Evolutionary conservation across 2,329 filamentous ascomycete genomes (phyloP).

Genomic region (Zymoseptoria tritici): DNA sequence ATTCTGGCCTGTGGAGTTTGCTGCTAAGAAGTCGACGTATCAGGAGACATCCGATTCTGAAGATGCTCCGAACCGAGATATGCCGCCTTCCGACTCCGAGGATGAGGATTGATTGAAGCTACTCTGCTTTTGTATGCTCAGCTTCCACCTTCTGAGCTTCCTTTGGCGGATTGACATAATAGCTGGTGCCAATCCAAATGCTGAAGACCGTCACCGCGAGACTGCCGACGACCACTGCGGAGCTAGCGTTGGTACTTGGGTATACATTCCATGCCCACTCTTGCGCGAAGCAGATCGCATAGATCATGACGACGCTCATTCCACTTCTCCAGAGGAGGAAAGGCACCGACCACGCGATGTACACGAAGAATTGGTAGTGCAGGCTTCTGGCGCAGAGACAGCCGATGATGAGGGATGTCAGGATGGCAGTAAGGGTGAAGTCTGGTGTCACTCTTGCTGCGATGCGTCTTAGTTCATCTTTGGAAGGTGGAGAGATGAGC

Average conservation of each 20-base stretch:
- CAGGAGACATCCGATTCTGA: slow-evolving; percentile 63
- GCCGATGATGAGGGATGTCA: slow-evolving; percentile 70
- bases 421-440: slow-evolving; percentile 68
- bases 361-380: slow-evolving; percentile 94
- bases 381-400: slow-evolving; percentile 79
- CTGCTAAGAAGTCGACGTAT: slow-evolving; percentile 50
- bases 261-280: slow-evolving; percentile 94
- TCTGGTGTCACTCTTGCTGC: slow-evolving; percentile 56
- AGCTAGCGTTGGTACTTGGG: slow-evolving; percentile 66
- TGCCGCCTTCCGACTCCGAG: slow-evolving; percentile 29
- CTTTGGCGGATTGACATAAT: slow-evolving; percentile 1
- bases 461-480: slow-evolving; percentile 50
- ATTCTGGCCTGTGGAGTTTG: slow-evolving; percentile 58
- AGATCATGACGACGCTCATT: slow-evolving; percentile 59
- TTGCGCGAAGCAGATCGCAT: slow-evolving; percentile 65
- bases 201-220: slow-evolving; percentile 60
- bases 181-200: slow-evolving; percentile 41
- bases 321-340: slow-evolving; percentile 77
- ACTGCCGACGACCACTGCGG: slow-evolving; percentile 60
- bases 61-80: slow-evolving; percentile 31
- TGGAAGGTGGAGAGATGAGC: slow-evolving; percentile 38
- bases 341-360: slow-evolving; percentile 81
- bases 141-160: not conserved
- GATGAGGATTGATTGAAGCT: slow-evolving; percentile 11
- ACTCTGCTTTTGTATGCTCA: slow-evolving; percentile 9